Evolutionary conservation across 2,329 filamentous ascomycete genomes (phyloP), one percentile per base, ranked within the genome.

Genomic region (Fusarium sp.): DNA sequence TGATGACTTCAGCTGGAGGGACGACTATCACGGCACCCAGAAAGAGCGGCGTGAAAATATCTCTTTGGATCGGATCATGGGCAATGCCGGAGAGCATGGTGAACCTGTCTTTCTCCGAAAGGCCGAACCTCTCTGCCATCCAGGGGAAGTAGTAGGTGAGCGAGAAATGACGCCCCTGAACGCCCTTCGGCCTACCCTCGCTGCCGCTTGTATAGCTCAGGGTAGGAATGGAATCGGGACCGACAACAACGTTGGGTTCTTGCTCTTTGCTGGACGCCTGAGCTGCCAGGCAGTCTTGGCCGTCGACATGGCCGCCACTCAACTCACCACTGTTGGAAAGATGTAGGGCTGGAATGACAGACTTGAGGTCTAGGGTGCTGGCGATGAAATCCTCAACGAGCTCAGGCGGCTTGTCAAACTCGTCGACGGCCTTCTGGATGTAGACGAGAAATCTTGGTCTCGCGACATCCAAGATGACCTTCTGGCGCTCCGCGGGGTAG

Each of bases 41-140:
- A 83, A 95, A 98, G 0, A 98, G 87, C 0, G 96, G 96, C 0
- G 93, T 98, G 81, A 98, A 95, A 65, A 98, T 97, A 81, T 98
- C 90, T 76, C 89, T 80, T 80, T 92, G 71, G 7, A 73, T 59
- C 13, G 91, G 91, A 75, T 93, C 91, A 81, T 97, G 93, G 4
- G 94, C 93, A 77, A 98, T 97, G 56, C 95, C 95, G 58, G 90
- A 93, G 9, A 98, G 87, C 86, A 95, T 92, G 4, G 95, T 95
- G 80, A 97, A 98, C 73, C 88, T 90, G 80, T 92, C 92, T 48
- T 94, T 88, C 10, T 91, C 87, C 1, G 90, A 92, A 57, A 97
- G 87, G 58, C 91, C 87, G 82, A 98, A 98, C 3, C 87, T 91
- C 83, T 97, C 85, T 0, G 94, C 91, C 96, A 98, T 98, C 95